These are phyloP conservation scores for Gymnopilus junonius DNA, from an alignment of 768 basidiomycete species.

Conservation along the genomic window DNA sequence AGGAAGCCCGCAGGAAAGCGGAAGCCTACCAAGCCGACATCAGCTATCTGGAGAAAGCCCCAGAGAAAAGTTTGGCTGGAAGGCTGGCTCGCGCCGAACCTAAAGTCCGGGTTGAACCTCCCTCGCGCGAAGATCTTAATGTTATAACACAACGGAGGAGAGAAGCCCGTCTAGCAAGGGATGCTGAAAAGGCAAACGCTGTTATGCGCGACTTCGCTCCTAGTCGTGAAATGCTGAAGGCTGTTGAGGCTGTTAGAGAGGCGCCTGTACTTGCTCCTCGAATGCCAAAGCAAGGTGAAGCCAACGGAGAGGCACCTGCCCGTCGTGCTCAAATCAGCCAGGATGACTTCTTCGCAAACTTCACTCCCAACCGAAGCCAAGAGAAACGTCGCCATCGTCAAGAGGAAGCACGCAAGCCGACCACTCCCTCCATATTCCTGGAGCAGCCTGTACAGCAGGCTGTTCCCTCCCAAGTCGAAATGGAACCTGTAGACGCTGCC, in stretches of 20 bases:
- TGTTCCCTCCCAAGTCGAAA: not conserved
- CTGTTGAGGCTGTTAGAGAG: not conserved
- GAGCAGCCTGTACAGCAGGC: not conserved
- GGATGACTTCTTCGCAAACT: not conserved
- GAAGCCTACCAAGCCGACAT: constrained; percentile 27
- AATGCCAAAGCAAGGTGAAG: too few relatives aligned
- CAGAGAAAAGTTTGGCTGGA: constrained; percentile 26
- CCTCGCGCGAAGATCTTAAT: constrained; percentile 3
- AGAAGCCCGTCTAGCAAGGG: constrained; percentile 24
- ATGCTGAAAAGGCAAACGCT: constrained; percentile 10
- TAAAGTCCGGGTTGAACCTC: not conserved
- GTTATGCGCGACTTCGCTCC: constrained; percentile 2
- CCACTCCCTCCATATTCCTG: not conserved
- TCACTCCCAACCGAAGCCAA: not conserved
- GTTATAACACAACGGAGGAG: constrained; percentile 14
- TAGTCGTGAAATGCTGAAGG: not conserved
- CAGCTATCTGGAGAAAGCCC: constrained; percentile 31
- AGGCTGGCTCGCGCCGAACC: constrained; percentile 17
- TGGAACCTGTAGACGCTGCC: not conserved
- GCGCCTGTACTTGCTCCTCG: not conserved
- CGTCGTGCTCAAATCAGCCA: not conserved
- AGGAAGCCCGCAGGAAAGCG: constrained; percentile 11
- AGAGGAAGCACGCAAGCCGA: not conserved
- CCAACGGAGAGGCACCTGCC: not conserved
- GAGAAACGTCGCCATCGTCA: not conserved